Percentiles rank a stretch among this genome's conserved stretches.
Evolutionary conservation across 352 stramenopile species (phyloP).

Genomic region (Peronospora tabacina): DNA sequence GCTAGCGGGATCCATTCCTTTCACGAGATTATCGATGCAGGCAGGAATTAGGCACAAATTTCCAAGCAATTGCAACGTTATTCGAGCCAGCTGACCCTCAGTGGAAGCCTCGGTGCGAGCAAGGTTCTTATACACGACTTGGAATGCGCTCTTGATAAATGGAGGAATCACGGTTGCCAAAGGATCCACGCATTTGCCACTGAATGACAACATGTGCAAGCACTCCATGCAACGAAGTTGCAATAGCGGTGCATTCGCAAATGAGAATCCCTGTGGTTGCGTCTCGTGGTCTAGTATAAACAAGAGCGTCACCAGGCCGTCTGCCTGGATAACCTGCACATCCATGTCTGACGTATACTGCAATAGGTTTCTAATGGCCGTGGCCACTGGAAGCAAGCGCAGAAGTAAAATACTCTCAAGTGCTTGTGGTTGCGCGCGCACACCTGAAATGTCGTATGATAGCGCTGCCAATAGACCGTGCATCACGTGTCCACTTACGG

Average conservation of each 20-base stretch:
- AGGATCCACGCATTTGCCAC: slow-evolving; percentile 65
- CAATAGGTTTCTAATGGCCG: slow-evolving; percentile 70
- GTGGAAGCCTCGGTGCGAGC: slow-evolving; percentile 70
- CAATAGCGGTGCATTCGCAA: slow-evolving; percentile 61
- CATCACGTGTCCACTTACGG: slow-evolving; percentile 62
- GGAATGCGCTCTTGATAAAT: slow-evolving; percentile 81
- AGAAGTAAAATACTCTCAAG: slow-evolving; percentile 66
- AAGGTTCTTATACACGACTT: slow-evolving; percentile 80
- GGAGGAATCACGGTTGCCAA: slow-evolving; percentile 67
- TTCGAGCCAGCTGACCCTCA: slow-evolving; percentile 68
- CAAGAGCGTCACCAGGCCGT: slow-evolving; percentile 63
- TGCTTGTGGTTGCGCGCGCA: slow-evolving; percentile 56
- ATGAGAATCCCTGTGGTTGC: slow-evolving; percentile 72
- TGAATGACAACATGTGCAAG: slow-evolving; percentile 84
- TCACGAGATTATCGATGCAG: slow-evolving; percentile 83
- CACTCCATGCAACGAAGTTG: slow-evolving; percentile 81
- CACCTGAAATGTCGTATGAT: slow-evolving; percentile 61
- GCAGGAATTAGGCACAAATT: slow-evolving; percentile 82
- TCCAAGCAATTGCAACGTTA: slow-evolving; percentile 73
- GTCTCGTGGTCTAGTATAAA: slow-evolving; percentile 79
- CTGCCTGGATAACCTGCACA: slow-evolving; percentile 65
- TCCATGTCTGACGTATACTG: slow-evolving; percentile 83
- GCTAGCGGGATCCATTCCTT: slow-evolving; percentile 76
- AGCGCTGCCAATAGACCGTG: slow-evolving; percentile 59
- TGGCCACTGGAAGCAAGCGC: slow-evolving; percentile 67